Base-by-base conservation (phyloP, 345 rosid genomes). In the Brassica incana region DNA sequence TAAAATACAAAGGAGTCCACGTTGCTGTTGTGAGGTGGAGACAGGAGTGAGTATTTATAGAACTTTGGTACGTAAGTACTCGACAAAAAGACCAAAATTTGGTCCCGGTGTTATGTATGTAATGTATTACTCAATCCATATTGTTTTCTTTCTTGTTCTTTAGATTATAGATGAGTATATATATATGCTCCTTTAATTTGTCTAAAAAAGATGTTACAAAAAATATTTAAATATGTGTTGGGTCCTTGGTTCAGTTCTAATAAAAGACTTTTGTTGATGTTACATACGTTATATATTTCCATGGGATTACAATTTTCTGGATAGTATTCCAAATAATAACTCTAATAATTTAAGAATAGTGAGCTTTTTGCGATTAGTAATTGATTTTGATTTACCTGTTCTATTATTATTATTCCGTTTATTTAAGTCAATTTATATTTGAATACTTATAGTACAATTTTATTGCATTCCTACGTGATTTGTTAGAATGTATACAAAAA, bases 11-110 rank as follows among this genome's bases (percentile, higher is more conserved):
- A 27, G 30, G 71, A 75, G 67, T 48, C 60, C 71, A 76, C 80
- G 79, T 74, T 80, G 76, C 64, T 80, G 64, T 58, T 63, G 71
- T 70, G 72, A 68, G 43, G 63, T 8, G 73, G 30, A 75, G 74
- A 73, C 68, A 32, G 8, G 68, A 65, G 18, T 50, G 18, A 70
- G 54, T 72, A 67, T 73, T 66, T 78, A 78, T 66, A 78, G 77
- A 66, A 72, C 9, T 71, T 65, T 65, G 23, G 18, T 56, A 71
- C 40, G 52, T 45, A 45, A 29, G 32, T 29, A 45, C 67, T 72
- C 66, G 67, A 65, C 67, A 65, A 65, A 70, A 71, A 71, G 77
- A 10, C n/a, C 73, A 18, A 14, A 32, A 14, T 9, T 43, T 73
- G 77, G 82, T 66, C 73, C 68, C 52, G 27, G 67, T 66, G 67